Base-by-base conservation (phyloP, 352 stramenopile genomes). In the Globisporangium cystogenes region DNA sequence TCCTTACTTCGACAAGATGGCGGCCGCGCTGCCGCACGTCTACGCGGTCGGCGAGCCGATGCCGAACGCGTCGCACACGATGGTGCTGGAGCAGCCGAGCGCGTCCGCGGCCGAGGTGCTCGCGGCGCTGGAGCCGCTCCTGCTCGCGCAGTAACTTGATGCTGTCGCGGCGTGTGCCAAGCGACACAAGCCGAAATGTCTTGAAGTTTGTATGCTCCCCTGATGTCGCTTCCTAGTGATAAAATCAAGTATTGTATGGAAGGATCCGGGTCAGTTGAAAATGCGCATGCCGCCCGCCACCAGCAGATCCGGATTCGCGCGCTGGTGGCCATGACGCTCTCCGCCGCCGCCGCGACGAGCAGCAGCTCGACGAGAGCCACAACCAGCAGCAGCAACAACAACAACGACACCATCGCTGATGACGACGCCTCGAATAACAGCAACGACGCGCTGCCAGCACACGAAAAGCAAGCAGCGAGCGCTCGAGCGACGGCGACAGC, bases 41-140 rank as follows among this genome's bases (percentile, higher is more conserved):
- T 82, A 79, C 55, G 54, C 11, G 6, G 47, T 67, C 8, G 43
- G 42, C 18, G n/a, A n/a, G 7, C 48, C 62, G 3, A 51, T 83
- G 11, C 41, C 55, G 2, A 59, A 67, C 24, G 63, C 62, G 35
- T 72, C 60, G 16, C 74, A 82, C 47, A 24, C 68, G 26, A 67
- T 86, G 60, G 48, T 82, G 1, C 65, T 82, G 51, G 72, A 86
- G 53, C 29, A 35, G 29, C 29, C 29, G 29, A 6, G 29, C 29
- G 29, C 29, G 29, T 35, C 29, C 7, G 29, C 29, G 29, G 29
- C 29, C 8, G 29, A 35, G 29, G 29, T 35, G 8, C 29, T 35
- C 29, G 29, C 29, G 29, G 29, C 29, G 29, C 29, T 35, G 7
- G 10, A 35, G 29, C 10, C 29, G 29, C 29, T 35, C 7, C 29